These are phyloP conservation scores for Eucalyptus viminalis DNA, from an alignment of 345 rosid genomes.

Conservation along the genomic window DNA sequence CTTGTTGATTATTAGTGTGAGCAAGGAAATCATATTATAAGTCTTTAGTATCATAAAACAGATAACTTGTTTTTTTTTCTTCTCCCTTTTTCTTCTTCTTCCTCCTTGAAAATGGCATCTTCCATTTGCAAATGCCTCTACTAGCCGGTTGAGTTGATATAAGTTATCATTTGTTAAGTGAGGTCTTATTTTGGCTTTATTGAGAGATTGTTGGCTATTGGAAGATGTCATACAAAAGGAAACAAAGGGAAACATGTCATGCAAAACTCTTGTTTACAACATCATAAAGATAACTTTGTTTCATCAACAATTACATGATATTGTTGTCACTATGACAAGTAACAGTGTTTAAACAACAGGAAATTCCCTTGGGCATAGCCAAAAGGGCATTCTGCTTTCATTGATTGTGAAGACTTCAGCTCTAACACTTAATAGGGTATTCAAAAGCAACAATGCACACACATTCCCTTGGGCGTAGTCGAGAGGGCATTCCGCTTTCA, in stretches of 20 bases:
- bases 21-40: neutral
- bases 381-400: neutral
- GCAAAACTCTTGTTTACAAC: neutral
- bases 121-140: neutral
- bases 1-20: neutral
- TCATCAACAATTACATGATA: neutral
- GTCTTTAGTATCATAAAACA: neutral
- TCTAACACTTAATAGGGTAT: neutral
- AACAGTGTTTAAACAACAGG: neutral
- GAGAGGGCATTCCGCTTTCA: neutral
- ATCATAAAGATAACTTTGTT: neutral
- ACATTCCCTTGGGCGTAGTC: neutral
- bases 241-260: neutral
- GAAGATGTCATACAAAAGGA: neutral
- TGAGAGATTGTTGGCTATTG: neutral
- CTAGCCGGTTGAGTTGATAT: neutral
- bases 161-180: neutral
- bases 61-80: neutral
- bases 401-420: neutral
- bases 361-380: neutral
- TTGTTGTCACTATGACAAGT: neutral
- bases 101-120: neutral
- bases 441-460: too few species aligned
- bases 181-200: neutral
- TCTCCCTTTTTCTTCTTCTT: neutral